Evolutionary conservation across 2,329 filamentous ascomycete genomes (phyloP), one percentile per base, ranked within the genome.

Genomic region (Gnomoniopsis sp.): DNA sequence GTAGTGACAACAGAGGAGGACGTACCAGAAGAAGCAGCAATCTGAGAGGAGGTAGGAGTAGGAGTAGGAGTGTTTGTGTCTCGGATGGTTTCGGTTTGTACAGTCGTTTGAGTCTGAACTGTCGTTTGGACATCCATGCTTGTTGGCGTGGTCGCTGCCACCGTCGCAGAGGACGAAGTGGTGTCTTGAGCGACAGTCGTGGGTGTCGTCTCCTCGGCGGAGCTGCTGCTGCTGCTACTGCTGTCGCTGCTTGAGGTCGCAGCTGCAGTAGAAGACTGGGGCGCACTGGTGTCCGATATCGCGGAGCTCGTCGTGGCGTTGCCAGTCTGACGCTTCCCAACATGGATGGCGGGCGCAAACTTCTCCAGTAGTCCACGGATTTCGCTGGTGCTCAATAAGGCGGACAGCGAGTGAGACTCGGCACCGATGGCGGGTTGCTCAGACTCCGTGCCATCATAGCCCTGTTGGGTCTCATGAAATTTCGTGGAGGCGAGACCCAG

Each of bases 351-450:
- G 81, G 73, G 81, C 55, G 87, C 77, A 66, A 86, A 80, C 62
- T 79, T 76, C 70, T 89, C 86, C 34, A 92, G 77, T 55, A 89
- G 82, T 49, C 82, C 80, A 70, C 90, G 87, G 55, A 93, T 75
- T 51, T 83, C 77, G 56, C 80, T 74, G 23, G 77, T 77, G 61
- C 80, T 76, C 55, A 88, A 73, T 56, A 86, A 15, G n/a, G 60
- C 61, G 10, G 56, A 53, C 43, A 62, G 63, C 47, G 66, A 62
- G 21, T 61, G 68, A 33, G 61, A 33, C 60, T 63, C 49, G 19
- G 12, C 54, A 15, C 55, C 46, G 23, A 49, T 50, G 22, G 30
- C 55, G 23, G 41, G 51, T 23, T 48, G 34, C 26, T 52, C 38
- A 34, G 46, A 51, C 38, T 30, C 46, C 14, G 26, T 57, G 34